These are phyloP conservation scores for Platanus orientalis DNA, from an alignment of 164 flowering plant genomes.

Conservation along the genomic window DNA sequence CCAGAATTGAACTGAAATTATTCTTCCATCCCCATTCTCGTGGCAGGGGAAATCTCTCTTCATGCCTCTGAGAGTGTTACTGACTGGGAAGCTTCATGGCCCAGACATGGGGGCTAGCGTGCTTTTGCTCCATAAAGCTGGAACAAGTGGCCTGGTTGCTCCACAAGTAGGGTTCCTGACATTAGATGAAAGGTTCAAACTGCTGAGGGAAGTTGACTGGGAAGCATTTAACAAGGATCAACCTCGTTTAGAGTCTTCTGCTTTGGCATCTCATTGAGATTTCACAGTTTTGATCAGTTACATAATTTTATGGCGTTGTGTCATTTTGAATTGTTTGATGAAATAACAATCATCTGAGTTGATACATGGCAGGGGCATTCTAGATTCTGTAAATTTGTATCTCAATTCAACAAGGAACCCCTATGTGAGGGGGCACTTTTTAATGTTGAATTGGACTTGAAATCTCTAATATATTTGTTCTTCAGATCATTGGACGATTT, in stretches of 20 bases:
- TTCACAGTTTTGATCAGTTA: conserved; percentile 18
- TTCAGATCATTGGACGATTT: too few relatives aligned
- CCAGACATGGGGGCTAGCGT: conserved; percentile 77
- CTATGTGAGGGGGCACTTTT: too few relatives aligned
- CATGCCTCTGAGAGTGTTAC: conserved; percentile 88
- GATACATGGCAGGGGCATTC: too few relatives aligned
- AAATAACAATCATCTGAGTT: too few relatives aligned
- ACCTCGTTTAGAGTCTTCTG: conserved; percentile 35
- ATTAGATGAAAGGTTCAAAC: conserved; percentile 61
- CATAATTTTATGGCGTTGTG: too few relatives aligned
- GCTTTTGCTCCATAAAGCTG: conserved; percentile 68
- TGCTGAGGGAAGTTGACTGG: conserved; percentile 68
- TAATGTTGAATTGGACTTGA: too few relatives aligned
- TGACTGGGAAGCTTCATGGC: conserved; percentile 95
- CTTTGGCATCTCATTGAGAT: conserved; percentile 27
- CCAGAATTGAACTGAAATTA: neutral
- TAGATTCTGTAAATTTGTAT: too few relatives aligned
- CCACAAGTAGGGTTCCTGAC: conserved; percentile 56
- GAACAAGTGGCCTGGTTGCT: conserved; percentile 40
- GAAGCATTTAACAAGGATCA: conserved; percentile 42
- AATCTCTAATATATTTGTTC: too few relatives aligned
- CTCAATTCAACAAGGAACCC: too few relatives aligned
- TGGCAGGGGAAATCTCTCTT: conserved; percentile 90
- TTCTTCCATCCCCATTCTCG: neutral
- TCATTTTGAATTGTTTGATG: too few relatives aligned